Evolutionary conservation across 23 red algal species (phyloP).

Genomic region (Rhodosorus marinus): DNA sequence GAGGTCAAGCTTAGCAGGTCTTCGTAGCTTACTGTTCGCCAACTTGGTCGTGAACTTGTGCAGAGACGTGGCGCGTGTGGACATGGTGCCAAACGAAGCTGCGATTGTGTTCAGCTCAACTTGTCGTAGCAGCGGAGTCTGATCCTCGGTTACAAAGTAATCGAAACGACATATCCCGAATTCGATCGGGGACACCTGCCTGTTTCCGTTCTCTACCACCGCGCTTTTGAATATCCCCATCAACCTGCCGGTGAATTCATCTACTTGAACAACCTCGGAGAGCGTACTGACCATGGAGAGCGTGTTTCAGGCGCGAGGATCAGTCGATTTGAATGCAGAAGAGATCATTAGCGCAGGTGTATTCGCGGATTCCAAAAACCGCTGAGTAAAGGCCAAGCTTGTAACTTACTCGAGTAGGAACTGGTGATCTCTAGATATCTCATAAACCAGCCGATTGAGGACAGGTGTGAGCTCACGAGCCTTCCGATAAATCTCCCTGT

Average conservation of each 20-base stretch:
- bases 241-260: slow-evolving; percentile 30
- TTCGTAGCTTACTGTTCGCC: background rate
- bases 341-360: background rate
- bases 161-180: slow-evolving; percentile 55
- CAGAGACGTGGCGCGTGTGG: slow-evolving; percentile 8
- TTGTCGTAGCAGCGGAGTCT: background rate
- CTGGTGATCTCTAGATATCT: slow-evolving; percentile 6
- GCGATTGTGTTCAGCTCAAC: slow-evolving; percentile 94
- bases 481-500: slow-evolving; percentile 2
- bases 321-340: background rate
- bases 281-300: background rate
- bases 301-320: background rate
- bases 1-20: background rate
- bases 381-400: background rate
- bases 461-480: slow-evolving; percentile 21
- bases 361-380: background rate
- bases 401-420: slow-evolving; percentile 23
- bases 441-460: slow-evolving; percentile 33
- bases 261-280: background rate
- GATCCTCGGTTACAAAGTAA: slow-evolving; percentile 42
- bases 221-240: slow-evolving; percentile 7
- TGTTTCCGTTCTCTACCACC: background rate
- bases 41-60: slow-evolving; percentile 19
- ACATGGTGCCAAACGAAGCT: slow-evolving; percentile 53
- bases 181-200: background rate